A percentile compares a stretch with the other conserved stretches of the same genome.
phyloP scores from a whole-genome alignment of 768 basidiomycete species.

The Chalciporus sphaerocephalus region DNA sequence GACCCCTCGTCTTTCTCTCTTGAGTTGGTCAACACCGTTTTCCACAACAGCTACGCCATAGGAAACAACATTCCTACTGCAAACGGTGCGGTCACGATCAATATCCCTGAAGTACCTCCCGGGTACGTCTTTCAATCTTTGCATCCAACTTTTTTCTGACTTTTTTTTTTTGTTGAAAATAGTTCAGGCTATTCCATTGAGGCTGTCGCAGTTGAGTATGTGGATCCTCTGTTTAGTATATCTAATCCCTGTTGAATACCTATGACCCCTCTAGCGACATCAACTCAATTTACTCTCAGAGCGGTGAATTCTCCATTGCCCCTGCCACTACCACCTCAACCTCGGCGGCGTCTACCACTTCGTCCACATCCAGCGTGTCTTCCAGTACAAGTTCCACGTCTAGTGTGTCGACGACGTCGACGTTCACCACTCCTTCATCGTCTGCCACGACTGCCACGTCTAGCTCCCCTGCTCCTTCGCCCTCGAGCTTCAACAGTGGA shows the following conservation, averaged over 20 bases:
- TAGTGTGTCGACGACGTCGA: conserved; percentile 10
- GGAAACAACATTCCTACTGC: conserved; percentile 48
- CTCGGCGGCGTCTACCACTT: conserved; percentile 13
- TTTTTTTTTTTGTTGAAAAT: background rate
- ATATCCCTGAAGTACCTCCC: conserved; percentile 43
- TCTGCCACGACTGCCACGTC: conserved; percentile 4
- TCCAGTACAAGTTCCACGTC: background rate
- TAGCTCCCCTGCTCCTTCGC: conserved; percentile 17
- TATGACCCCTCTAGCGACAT: conserved; percentile 33
- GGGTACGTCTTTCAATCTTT: conserved; percentile 31
- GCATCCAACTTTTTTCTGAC: background rate
- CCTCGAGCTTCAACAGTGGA: conserved; percentile 20
- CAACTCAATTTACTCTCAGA: conserved; percentile 39
- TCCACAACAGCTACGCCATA: conserved; percentile 53
- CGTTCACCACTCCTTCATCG: conserved; percentile 4
- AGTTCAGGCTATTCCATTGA: conserved; percentile 48
- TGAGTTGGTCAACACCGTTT: conserved; percentile 43
- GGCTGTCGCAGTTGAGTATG: conserved; percentile 42
- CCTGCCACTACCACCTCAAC: conserved; percentile 7
- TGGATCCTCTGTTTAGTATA: background rate
- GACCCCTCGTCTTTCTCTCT: conserved; percentile 46
- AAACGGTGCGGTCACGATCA: conserved; percentile 33
- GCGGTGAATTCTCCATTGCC: conserved; percentile 41
- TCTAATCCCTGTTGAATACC: background rate
- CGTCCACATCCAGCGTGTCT: conserved; percentile 15